A percentile compares a stretch with the other conserved stretches of the same genome.
These are phyloP conservation scores for Crotalaria pallida DNA, from an alignment of 306 rosid species.

Conservation along the genomic window DNA sequence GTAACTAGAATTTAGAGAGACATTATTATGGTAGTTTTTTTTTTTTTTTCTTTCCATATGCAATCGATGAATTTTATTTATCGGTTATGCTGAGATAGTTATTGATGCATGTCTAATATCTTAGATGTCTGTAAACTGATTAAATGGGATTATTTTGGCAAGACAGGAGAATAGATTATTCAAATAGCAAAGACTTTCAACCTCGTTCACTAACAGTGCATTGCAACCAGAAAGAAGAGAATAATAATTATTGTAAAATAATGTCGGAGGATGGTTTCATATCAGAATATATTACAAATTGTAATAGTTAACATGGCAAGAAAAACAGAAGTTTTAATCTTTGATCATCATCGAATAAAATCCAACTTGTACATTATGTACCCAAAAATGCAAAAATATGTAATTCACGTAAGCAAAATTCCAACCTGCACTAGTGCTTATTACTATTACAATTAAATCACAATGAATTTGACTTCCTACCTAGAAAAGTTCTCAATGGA, in stretches of 20 bases:
- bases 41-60: too few species aligned
- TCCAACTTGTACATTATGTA: slow-evolving; percentile 15
- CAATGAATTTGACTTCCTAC: slow-evolving; percentile 44
- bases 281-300: background rate
- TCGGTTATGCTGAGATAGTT: background rate
- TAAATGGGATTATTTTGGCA: background rate
- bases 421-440: slow-evolving; percentile 31
- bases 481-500: slow-evolving; percentile 29
- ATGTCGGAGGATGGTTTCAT: background rate
- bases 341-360: background rate
- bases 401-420: slow-evolving; percentile 18
- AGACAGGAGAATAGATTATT: background rate
- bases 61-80: background rate
- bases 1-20: background rate
- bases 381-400: slow-evolving; percentile 11
- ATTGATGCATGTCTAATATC: background rate
- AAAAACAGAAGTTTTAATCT: background rate
- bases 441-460: slow-evolving; percentile 36
- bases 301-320: background rate
- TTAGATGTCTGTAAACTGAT: background rate
- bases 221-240: background rate
- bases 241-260: background rate
- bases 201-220: background rate
- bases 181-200: background rate
- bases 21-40: background rate